Evolutionary conservation across 352 stramenopile genomes (phyloP).

Genomic region (Peronospora belbahrii): DNA sequence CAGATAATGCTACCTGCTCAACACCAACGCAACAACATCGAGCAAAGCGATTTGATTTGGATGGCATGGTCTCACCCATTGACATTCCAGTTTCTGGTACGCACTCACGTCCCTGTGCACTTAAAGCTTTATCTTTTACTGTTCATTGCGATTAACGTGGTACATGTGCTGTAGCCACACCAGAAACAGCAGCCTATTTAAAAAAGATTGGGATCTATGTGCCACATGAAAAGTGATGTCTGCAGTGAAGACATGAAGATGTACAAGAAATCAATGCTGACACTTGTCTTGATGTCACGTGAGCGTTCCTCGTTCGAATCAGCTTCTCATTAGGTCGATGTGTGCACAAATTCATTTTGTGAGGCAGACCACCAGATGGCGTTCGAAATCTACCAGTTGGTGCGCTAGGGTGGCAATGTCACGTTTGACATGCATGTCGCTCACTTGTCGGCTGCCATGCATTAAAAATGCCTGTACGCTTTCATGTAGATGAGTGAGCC

Average conservation of each 20-base stretch:
- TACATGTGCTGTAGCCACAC: conserved; percentile 22
- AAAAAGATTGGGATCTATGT: conserved; percentile 41
- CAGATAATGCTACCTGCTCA: conserved; percentile 4
- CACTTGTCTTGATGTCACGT: neutral
- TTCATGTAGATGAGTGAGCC: neutral
- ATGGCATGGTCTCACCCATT: conserved; percentile 21
- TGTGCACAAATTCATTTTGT: neutral
- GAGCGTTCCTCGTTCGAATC: conserved; percentile 1
- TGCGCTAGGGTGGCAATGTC: neutral
- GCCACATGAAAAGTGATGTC: conserved; percentile 19
- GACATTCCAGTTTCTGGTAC: conserved; percentile 41
- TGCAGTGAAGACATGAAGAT: neutral
- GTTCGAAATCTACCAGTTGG: conserved; percentile 8
- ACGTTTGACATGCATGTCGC: conserved; percentile 3
- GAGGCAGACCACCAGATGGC: conserved; percentile 7
- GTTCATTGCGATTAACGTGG: conserved; percentile 5
- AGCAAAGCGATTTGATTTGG: conserved; percentile 9
- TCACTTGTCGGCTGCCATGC: neutral
- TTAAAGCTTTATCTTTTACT: conserved; percentile 5
- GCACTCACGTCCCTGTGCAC: neutral
- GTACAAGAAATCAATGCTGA: conserved; percentile 1
- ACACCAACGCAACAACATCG: conserved; percentile 15
- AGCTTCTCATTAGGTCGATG: conserved; percentile 1
- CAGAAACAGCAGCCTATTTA: conserved; percentile 30
- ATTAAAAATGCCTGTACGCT: neutral